A percentile compares a stretch with the other conserved stretches of the same genome.
phyloP scores from a whole-genome alignment of 768 basidiomycete species.

The Pulveroboletus sp. region DNA sequence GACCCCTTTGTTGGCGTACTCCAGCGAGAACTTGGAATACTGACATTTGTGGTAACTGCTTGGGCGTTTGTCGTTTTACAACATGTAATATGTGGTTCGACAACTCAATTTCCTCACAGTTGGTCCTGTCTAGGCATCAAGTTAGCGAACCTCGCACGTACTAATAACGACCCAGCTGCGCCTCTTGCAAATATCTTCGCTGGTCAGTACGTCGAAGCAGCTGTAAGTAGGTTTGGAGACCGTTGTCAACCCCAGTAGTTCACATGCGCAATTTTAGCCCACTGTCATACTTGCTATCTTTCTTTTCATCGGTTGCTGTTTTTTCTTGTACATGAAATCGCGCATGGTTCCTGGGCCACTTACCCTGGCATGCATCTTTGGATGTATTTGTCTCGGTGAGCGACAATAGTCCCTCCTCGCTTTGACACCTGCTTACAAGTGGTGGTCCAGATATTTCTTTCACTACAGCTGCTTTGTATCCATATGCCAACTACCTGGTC shows the following conservation, averaged over 20 bases:
- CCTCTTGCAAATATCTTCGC: slow-evolving; percentile 37
- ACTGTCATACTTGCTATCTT: slow-evolving; percentile 57
- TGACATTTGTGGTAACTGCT: slow-evolving; percentile 42
- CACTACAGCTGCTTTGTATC: slow-evolving; percentile 55
- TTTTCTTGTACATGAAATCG: slow-evolving; percentile 58
- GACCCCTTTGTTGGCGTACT: slow-evolving; percentile 66
- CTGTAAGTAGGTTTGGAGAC: slow-evolving; percentile 22
- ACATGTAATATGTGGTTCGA: neutral
- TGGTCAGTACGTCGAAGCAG: slow-evolving; percentile 55
- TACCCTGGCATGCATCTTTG: slow-evolving; percentile 49
- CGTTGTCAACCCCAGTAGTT: neutral
- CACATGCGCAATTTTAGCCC: slow-evolving; percentile 35
- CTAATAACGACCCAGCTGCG: slow-evolving; percentile 36
- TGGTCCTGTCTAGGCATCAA: slow-evolving; percentile 66
- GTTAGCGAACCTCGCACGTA: slow-evolving; percentile 54
- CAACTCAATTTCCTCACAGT: slow-evolving; percentile 29
- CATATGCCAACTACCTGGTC: slow-evolving; percentile 58
- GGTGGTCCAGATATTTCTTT: slow-evolving; percentile 47
- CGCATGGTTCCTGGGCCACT: slow-evolving; percentile 62
- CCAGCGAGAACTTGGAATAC: slow-evolving; percentile 57
- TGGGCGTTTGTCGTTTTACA: slow-evolving; percentile 54
- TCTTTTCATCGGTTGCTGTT: slow-evolving; percentile 53
- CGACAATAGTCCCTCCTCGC: slow-evolving; percentile 5
- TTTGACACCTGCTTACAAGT: neutral
- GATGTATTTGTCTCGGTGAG: slow-evolving; percentile 55